Percentiles rank a stretch among this genome's conserved stretches.
Evolutionary conservation across 768 basidiomycete genomes (phyloP).

Genomic region (Termitomyces sp.): DNA sequence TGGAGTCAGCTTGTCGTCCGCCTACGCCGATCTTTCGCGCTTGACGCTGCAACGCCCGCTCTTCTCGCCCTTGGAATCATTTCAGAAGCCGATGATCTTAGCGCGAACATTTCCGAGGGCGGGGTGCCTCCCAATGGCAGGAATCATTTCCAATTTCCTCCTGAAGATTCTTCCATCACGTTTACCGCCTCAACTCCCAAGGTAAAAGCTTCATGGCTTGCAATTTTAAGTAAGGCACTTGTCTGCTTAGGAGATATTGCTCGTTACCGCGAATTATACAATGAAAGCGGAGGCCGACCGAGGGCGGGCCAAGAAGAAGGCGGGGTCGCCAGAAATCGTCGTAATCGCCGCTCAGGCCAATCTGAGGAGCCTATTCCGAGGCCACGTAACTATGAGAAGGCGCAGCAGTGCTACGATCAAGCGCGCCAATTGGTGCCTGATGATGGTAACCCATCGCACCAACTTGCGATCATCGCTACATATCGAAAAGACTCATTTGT

Average conservation of each 20-base stretch:
- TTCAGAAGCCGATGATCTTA: slow-evolving; percentile 30
- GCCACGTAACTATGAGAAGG: slow-evolving; percentile 66
- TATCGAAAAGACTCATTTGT: slow-evolving; percentile 81
- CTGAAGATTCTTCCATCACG: slow-evolving; percentile 39
- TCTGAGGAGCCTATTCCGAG: slow-evolving; percentile 45
- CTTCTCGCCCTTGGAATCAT: slow-evolving; percentile 56
- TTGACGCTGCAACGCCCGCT: slow-evolving; percentile 58
- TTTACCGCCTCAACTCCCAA: slow-evolving; percentile 36
- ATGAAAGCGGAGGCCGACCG: slow-evolving; percentile 61
- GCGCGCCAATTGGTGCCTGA: slow-evolving; percentile 78
- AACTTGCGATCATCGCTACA: slow-evolving; percentile 87
- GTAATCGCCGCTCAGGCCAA: slow-evolving; percentile 45
- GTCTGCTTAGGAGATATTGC: slow-evolving; percentile 94
- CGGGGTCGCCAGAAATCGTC: slow-evolving; percentile 32
- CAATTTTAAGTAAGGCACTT: slow-evolving; percentile 79
- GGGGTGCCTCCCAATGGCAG: slow-evolving; percentile 34
- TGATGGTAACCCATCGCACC: slow-evolving; percentile 94
- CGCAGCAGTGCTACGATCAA: slow-evolving; percentile 79
- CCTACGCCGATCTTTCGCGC: slow-evolving; percentile 63
- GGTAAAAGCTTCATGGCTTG: slow-evolving; percentile 61
- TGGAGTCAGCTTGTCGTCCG: slow-evolving; percentile 80
- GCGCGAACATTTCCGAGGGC: slow-evolving; percentile 14
- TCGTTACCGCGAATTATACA: slow-evolving; percentile 88
- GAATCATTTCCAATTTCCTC: slow-evolving; percentile 61
- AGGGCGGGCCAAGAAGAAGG: slow-evolving; percentile 66